A percentile compares a stretch with the other conserved stretches of the same genome.
These are phyloP conservation scores for Emericellopsis cladophorae DNA, from an alignment of 2,329 filamentous ascomycete genomes.

Conservation along the genomic window DNA sequence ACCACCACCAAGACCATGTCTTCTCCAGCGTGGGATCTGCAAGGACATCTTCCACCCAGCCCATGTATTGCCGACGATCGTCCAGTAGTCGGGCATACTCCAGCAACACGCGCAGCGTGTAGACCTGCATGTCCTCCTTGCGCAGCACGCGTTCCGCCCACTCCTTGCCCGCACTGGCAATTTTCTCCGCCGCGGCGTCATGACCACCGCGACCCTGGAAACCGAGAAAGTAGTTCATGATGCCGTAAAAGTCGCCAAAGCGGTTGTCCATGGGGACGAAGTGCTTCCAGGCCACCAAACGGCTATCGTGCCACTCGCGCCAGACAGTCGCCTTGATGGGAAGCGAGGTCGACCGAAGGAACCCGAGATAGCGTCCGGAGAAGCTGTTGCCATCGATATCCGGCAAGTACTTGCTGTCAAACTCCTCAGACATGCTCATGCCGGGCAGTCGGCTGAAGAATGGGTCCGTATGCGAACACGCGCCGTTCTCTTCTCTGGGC, in stretches of 20 bases:
- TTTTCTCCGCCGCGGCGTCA: conserved; percentile 47
- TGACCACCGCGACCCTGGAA: conserved; percentile 32
- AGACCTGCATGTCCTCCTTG: conserved; percentile 63
- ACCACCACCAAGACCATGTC: conserved; percentile 15
- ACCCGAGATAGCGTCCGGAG: conserved; percentile 55
- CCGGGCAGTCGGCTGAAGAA: conserved; percentile 27
- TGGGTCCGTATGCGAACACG: conserved; percentile 34
- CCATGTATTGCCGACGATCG: conserved; percentile 36
- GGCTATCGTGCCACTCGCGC: conserved; percentile 68
- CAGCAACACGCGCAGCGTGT: conserved; percentile 50
- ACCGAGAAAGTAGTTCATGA: conserved; percentile 64
- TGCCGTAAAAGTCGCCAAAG: conserved; percentile 58
- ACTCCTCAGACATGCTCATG: conserved; percentile 37
- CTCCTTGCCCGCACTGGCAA: conserved; percentile 50
- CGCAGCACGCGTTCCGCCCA: conserved; percentile 60
- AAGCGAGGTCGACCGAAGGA: conserved; percentile 55
- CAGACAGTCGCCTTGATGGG: conserved; percentile 71
- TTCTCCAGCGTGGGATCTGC: conserved; percentile 17
- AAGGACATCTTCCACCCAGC: conserved; percentile 39
- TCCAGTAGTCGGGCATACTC: conserved; percentile 48
- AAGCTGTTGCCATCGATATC: conserved; percentile 70
- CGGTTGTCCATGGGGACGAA: conserved; percentile 70
- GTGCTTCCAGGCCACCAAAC: conserved; percentile 66
- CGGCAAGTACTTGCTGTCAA: conserved; percentile 53
- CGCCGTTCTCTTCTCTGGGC: conserved; percentile 18